Conservation (phyloP, 1,139 yeast genomes). For the Nakaseomyces glabratus region DNA sequence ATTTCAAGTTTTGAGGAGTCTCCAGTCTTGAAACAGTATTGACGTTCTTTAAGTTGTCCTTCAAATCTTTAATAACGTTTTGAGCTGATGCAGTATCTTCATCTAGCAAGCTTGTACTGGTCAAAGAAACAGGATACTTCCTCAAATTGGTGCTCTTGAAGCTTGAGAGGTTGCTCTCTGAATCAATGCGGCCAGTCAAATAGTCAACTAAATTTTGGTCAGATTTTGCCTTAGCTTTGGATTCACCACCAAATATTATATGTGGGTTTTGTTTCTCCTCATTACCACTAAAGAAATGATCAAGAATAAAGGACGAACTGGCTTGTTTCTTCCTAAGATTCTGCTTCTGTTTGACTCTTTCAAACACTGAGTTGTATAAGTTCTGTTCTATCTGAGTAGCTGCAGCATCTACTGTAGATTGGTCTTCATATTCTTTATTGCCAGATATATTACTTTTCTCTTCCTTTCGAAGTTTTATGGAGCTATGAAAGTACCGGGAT, state of each 20-base stretch:
- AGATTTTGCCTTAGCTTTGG: slow-evolving; percentile 4
- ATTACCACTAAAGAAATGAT: slow-evolving; percentile 9
- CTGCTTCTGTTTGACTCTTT: slow-evolving; percentile 17
- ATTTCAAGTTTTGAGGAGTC: slow-evolving; percentile 7
- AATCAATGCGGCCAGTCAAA: slow-evolving; percentile 1
- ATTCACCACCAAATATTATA: slow-evolving; percentile 2
- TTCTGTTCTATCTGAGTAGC: slow-evolving; percentile 19
- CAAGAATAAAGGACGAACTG: slow-evolving; percentile 7
- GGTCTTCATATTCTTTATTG: no score
- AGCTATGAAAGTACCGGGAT: no score
- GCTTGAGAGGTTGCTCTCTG: background rate
- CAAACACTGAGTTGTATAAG: slow-evolving; percentile 18
- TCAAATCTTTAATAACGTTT: background rate
- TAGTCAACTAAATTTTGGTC: slow-evolving; percentile 7
- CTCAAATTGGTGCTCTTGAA: slow-evolving; percentile 1
- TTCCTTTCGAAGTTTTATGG: no score
- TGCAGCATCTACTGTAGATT: no score
- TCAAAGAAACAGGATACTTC: slow-evolving; percentile 2
- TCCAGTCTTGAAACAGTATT: background rate
- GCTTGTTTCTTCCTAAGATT: slow-evolving; percentile 13
- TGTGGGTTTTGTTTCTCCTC: slow-evolving; percentile 9
- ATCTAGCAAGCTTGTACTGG: background rate
- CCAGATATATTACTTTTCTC: no score
- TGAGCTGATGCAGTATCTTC: background rate
- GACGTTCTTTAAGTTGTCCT: background rate